phyloP scores from a whole-genome alignment of 2,329 filamentous ascomycete genomes.

The Alternaria sp. region DNA sequence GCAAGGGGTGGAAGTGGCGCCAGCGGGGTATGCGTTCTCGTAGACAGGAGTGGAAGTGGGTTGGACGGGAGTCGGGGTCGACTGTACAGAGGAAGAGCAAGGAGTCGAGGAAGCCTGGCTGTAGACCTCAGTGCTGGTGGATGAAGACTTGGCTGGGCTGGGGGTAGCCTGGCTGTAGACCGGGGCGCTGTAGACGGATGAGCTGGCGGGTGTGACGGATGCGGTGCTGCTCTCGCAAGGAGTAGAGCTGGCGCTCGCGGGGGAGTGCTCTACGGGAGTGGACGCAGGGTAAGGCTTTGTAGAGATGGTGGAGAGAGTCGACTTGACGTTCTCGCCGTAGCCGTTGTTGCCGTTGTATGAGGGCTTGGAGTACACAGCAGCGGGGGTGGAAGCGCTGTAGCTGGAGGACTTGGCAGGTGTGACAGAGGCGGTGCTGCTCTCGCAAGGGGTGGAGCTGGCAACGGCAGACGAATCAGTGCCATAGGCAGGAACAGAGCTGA shows the following conservation, averaged over 20 bases:
- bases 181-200: background rate
- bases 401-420: background rate
- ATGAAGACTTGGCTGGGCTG: background rate
- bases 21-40: conserved; percentile 3
- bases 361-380: conserved; percentile 4
- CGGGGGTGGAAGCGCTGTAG: conserved; percentile 1
- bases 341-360: background rate
- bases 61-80: background rate
- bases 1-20: conserved; percentile 16
- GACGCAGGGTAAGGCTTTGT: background rate
- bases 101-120: background rate
- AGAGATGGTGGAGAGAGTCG: conserved; percentile 3
- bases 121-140: background rate
- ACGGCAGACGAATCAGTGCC: background rate
- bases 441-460: conserved; percentile 4
- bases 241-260: background rate
- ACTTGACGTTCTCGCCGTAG: background rate
- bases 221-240: conserved; percentile 1
- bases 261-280: background rate
- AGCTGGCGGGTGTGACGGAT: background rate
- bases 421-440: conserved; percentile 7
- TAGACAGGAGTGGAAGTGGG: conserved; percentile 4
- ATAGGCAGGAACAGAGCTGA: background rate
- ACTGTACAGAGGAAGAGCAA: background rate
- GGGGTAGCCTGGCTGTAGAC: background rate